Base-by-base conservation (phyloP, 2,329 filamentous ascomycete genomes). In the Thelonectria blattea region DNA sequence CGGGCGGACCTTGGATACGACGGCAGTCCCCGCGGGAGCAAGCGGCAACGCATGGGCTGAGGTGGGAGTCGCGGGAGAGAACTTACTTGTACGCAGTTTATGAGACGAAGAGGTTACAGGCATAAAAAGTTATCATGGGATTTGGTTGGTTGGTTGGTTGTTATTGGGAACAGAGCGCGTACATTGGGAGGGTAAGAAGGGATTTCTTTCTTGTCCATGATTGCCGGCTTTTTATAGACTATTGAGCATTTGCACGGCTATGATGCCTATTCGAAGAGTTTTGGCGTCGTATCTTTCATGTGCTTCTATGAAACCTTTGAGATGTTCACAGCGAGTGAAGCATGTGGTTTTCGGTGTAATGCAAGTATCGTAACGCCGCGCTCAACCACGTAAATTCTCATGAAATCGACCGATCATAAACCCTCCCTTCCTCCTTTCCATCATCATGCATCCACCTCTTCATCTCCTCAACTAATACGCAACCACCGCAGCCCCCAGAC, bases 41-140 rank as follows among this genome's bases (percentile, higher is more conserved):
- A 81, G 71, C 72, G 79, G 22, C 73, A 79, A 30, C 76, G 79
- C 8, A 62, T 78, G 42, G 71, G 66, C 24, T 77, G 61, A 70
- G 22, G 14, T 34, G 8, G 12, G 27, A 22, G 45, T 45, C 46
- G 18, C 2, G 27, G 27, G 5, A 2, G 27, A 10, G 7, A 24
- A 24, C 22, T 24, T 24, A 10, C 22, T 24, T 24, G 27, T 30
- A 30, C 27, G 27, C 27, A 30, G 12, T 47, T 60, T 39, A 60
- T 18, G 32, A 55, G 50, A 18, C 20, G 30, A 34, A 24, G 37
- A 37, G 46, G 51, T 41, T 30, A 52, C 8, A 52, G 14, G 45
- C 45, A 60, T 46, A 37, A 52, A n/a, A 52, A 30, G 42, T 43
- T 47, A 46, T n/a, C 24, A 56, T 42, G 34, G 42, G 43, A 30